Base-by-base conservation (phyloP, 768 basidiomycete genomes). In the Thelephora ganbajun region DNA sequence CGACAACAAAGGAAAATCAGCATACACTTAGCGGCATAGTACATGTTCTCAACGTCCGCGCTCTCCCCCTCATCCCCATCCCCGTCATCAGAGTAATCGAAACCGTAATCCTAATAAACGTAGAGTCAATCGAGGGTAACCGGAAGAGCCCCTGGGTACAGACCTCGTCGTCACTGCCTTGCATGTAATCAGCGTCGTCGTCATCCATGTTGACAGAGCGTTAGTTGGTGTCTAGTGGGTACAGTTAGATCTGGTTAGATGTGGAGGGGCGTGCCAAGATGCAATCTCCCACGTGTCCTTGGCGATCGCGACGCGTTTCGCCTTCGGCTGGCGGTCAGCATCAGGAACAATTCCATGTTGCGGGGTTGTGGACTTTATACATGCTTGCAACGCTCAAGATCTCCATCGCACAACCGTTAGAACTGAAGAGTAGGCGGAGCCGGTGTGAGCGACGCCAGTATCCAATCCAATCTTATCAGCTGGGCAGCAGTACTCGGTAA, bases 11-110 rank as follows among this genome's bases (percentile, higher is more conserved):
- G 41, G 12, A 35, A 2, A 13, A 12, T 16, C 33, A 45, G 33
- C 82, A 45, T 54, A 97, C 94, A 81, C 65, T 99, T 99, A 11
- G 96, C 96, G 44, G 82, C 85, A 63, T 98, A 98, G 67, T 99
- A 99, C 77, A 92, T 79, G 60, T 99, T 99, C 69, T 99, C 96
- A 41, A 96, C 79, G 65, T 96, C 93, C 20, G 79, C 85, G 46
- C 78, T 86, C 44, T 76, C 84, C 1, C 78, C 73, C 55, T 85
- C 85, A 48, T 88, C 79, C 23, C 74, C 86, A 23, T 86, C 86
- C 33, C 86, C 89, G 45, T 77, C 83, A 63, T 91, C 93, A 37
- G 92, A 93, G 65, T 97, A 99, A 64, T 92, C 89, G 63, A 98
- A 97, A 54, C 79, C 90, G 65, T 96, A 96, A 58, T 91, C 90